Base-by-base conservation (phyloP, 1,139 yeast species). In the Pneumocystis canis region DNA sequence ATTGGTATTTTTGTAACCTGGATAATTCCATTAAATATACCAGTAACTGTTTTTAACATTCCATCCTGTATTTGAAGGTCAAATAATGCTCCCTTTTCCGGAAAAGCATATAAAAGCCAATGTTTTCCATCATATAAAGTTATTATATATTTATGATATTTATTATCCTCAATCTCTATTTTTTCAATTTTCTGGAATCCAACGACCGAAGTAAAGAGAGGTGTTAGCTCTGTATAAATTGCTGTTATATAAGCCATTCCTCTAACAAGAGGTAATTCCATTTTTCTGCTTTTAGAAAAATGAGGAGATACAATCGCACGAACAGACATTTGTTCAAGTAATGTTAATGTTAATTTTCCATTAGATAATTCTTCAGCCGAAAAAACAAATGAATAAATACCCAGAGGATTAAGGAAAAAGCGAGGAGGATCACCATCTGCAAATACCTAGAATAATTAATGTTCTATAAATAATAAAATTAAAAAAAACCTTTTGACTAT, bases 211-310 rank as follows among this genome's bases (percentile, higher is more conserved):
- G 77, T 78, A 63, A 87, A 71, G 37, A 73, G 70, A 3, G 89
- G 84, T 63, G 78, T 77, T 71, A 84, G 75, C 61, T 77, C 74
- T 67, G 81, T 77, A 72, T 86, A 87, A 59, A 83, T 75, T 40
- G 82, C 86, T 57, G 89, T 81, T 14, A 82, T 81, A 67, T 84
- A 80, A n/a, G 95, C 95, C 87, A 85, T 84, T 66, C 95, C 95
- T 71, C 84, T 86, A 28, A 79, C 82, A 60, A 80, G 65, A 3
- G 84, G 83, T 56, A 75, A 64, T 16, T 63, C 62, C 54, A 76
- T 64, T 5, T 63, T 58, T 7, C 73, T 72, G 20, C 66, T 47
- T 30, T 71, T 61, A 57, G 70, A 70, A 18, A 72, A 66, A 1
- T 72, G 67, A 39, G 78, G 75, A 33, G 81, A 72, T 62, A 86